phyloP scores from a whole-genome alignment of 1,284 basidiomycete species.

The Irpex sp. region DNA sequence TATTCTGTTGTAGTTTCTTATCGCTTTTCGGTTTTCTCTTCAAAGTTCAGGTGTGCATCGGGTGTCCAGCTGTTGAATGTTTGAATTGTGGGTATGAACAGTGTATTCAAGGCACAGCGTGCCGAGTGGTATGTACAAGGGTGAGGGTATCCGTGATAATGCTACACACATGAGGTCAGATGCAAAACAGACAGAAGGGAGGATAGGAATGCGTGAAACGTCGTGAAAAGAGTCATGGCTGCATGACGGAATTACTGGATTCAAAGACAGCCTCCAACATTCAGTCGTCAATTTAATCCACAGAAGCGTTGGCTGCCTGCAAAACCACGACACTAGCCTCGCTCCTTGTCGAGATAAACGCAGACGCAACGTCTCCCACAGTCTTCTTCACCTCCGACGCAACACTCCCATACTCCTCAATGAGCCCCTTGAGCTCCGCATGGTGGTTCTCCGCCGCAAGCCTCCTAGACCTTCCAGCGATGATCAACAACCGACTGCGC shows the following conservation, averaged over 20 bases:
- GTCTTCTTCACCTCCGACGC: conserved; percentile 69
- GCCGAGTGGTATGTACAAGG: background rate
- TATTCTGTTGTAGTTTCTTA: background rate
- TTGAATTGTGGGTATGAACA: background rate
- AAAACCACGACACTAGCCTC: conserved; percentile 67
- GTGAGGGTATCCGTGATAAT: background rate
- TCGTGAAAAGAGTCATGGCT: too few species aligned
- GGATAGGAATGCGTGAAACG: too few species aligned
- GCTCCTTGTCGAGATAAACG: conserved; percentile 60
- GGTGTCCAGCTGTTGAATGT: background rate
- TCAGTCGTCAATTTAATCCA: background rate
- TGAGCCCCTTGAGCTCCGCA: conserved; percentile 60
- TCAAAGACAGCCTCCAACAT: background rate
- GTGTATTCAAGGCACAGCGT: background rate
- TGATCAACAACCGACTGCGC: conserved; percentile 47
- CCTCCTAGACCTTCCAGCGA: conserved; percentile 70
- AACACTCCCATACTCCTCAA: conserved; percentile 51
- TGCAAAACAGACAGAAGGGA: too few species aligned
- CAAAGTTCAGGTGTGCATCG: too few species aligned
- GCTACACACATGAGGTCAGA: background rate
- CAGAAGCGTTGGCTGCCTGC: conserved; percentile 45
- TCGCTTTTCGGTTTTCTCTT: background rate
- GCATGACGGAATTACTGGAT: too few species aligned
- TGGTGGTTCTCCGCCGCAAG: conserved; percentile 63
- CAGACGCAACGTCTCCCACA: conserved; percentile 77